A percentile compares a stretch with the other conserved stretches of the same genome.
These are phyloP conservation scores for Hypoxylon rickii DNA, from an alignment of 495 filamentous ascomycete genomes.

Conservation along the genomic window DNA sequence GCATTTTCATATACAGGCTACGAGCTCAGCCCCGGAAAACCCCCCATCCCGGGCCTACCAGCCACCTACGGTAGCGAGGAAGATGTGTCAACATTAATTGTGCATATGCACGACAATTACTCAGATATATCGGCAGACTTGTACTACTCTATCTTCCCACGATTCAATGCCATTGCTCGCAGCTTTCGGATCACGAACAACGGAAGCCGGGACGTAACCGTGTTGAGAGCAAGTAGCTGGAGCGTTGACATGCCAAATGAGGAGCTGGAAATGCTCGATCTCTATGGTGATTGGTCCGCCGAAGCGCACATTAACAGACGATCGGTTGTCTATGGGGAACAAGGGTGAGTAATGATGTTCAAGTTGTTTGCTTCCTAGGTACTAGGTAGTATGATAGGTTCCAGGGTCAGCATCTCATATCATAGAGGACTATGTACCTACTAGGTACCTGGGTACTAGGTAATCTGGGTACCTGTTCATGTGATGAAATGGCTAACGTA, in stretches of 20 bases:
- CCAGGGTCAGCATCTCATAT: too few species aligned
- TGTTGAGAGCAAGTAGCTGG: conserved; percentile 56
- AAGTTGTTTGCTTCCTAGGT: too few species aligned
- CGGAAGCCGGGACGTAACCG: conserved; percentile 48
- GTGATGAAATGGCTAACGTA: conserved; percentile 39
- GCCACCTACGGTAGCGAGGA: conserved; percentile 53
- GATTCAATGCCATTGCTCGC: conserved; percentile 56
- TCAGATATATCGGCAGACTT: conserved; percentile 54
- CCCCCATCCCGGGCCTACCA: conserved; percentile 51
- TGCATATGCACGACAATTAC: conserved; percentile 56
- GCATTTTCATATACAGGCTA: conserved; percentile 54
- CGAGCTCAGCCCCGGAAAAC: conserved; percentile 51
- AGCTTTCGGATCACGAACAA: conserved; percentile 58
- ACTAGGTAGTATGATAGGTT: too few species aligned
- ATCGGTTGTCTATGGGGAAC: conserved; percentile 37
- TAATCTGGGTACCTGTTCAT: background rate
- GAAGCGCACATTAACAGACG: conserved; percentile 47
- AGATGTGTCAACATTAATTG: conserved; percentile 57
- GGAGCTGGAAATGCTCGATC: conserved; percentile 58
- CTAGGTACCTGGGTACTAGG: too few species aligned
- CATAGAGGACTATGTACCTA: too few species aligned
- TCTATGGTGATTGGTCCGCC: conserved; percentile 58
- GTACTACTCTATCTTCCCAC: conserved; percentile 60
- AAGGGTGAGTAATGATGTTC: too few species aligned
- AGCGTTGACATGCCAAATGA: conserved; percentile 58